Conservation (phyloP, 2,329 filamentous ascomycete genomes). For the Aspergillus arachidicola region DNA sequence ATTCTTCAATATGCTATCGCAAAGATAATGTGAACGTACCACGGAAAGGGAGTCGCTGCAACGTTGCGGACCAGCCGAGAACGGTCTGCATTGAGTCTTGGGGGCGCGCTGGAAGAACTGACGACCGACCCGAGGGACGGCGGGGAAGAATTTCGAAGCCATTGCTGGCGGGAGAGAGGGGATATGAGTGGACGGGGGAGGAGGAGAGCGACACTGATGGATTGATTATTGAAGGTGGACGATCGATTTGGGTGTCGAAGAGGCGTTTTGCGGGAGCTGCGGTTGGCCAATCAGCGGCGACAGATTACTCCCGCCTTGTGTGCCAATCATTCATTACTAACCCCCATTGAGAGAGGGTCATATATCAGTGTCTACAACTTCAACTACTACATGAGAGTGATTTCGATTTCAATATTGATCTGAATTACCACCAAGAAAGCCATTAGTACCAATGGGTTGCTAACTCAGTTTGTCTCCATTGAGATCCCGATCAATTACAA, state of each 20-base stretch:
- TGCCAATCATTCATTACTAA: background rate
- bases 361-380: background rate
- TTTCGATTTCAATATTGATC: background rate
- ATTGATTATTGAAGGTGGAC: constrained; percentile 25
- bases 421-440: background rate
- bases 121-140: constrained; percentile 69
- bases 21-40: constrained; percentile 53
- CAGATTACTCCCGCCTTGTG: constrained; percentile 38
- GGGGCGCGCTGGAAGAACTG: constrained; percentile 66
- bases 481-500: background rate
- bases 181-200: constrained; percentile 16
- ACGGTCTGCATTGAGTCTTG: constrained; percentile 69
- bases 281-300: constrained; percentile 36
- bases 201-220: constrained; percentile 8
- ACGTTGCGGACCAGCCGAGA: constrained; percentile 68
- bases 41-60: constrained; percentile 73
- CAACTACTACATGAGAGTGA: background rate
- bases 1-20: constrained; percentile 4
- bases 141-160: constrained; percentile 80
- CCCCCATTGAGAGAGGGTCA: background rate
- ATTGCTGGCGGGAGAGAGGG: constrained; percentile 51
- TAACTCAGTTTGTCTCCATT: background rate
- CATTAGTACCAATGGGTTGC: background rate
- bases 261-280: constrained; percentile 37
- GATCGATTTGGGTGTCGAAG: constrained; percentile 33